These are phyloP conservation scores for Penicillium subrubescens DNA, from an alignment of 495 filamentous ascomycete genomes.

Conservation along the genomic window DNA sequence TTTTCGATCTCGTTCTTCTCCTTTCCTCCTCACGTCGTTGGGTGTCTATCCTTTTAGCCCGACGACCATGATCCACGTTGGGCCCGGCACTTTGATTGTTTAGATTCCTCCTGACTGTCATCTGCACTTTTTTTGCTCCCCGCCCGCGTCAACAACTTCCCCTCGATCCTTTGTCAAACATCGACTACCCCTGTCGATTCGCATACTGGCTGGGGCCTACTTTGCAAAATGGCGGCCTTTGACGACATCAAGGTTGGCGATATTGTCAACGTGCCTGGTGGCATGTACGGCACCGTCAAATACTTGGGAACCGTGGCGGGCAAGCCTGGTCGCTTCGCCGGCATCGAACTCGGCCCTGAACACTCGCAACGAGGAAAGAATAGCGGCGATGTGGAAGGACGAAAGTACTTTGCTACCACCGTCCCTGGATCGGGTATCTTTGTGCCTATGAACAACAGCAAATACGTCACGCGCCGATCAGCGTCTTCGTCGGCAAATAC, in stretches of 20 bases:
- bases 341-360: constrained; percentile 86
- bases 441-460: constrained; percentile 82
- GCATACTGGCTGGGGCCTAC: constrained; percentile 4
- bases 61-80: constrained; percentile 22
- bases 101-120: constrained; percentile 17
- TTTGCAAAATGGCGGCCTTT: constrained; percentile 37
- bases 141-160: constrained; percentile 6
- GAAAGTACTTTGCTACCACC: constrained; percentile 78
- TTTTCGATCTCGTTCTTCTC: not conserved
- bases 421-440: constrained; percentile 88
- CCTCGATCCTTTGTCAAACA: constrained; percentile 14
- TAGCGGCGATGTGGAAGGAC: constrained; percentile 90
- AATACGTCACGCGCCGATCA: constrained; percentile 63
- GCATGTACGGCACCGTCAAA: constrained; percentile 87
- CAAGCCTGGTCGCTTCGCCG: constrained; percentile 89
- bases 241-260: constrained; percentile 80
- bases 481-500: constrained; percentile 53
- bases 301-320: constrained; percentile 86
- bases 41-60: constrained; percentile 5
- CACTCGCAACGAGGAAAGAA: constrained; percentile 89
- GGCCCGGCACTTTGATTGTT: constrained; percentile 4
- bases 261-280: constrained; percentile 89
- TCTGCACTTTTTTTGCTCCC: constrained; percentile 15
- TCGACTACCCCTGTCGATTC: constrained; percentile 1
- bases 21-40: not conserved